Base-by-base conservation (phyloP, 352 stramenopile genomes). In the Phytophthora megakarya region DNA sequence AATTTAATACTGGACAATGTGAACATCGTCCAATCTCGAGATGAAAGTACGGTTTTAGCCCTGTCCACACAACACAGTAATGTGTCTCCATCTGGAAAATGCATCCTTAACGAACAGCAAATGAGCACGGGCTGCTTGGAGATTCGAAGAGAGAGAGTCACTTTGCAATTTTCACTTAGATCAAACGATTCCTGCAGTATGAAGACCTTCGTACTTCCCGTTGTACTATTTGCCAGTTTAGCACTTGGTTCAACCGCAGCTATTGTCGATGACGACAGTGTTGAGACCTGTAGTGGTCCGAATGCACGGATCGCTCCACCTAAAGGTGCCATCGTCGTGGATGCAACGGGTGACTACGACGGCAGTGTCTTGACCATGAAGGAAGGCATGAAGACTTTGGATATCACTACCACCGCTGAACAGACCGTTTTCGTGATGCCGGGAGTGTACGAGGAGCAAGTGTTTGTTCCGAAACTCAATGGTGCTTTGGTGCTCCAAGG, bases 371-470 rank as follows among this genome's bases (percentile, higher is more conserved):
- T 48, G 15, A 67, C 48, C 3, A 42, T 67, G 40, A 55, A 40
- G 33, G 51, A 61, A 12, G 59, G 30, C 7, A 33, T 61, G 1
- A 25, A 61, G 30, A 54, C 30, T 10, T 22, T 67, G 23, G 48
- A 48, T 18, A 25, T 40, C 23, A 48, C 50, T 26, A 43, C 49
- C 12, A 49, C 49, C n/a, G 40, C 54, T 8, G 59, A 35, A 10
- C 59, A 67, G 18, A 67, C 59, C 1, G 48, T 67, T 19, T 67
- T 67, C 18, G 49, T 67, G 8, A 46, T 67, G 38, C 59, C 59
- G 5, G 59, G 59, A 1, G 23, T 67, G 22, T 67, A 67, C 40
- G 23, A 61, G 15, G 59, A 67, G 33, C 59, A 67, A 19, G 59
- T 67, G 3, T 25, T 61, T 3, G 25, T 67, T 12, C 59, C 59